A percentile compares a stretch with the other conserved stretches of the same genome.
Conservation (phyloP, 768 basidiomycete genomes). For the Suillus subluteus region DNA sequence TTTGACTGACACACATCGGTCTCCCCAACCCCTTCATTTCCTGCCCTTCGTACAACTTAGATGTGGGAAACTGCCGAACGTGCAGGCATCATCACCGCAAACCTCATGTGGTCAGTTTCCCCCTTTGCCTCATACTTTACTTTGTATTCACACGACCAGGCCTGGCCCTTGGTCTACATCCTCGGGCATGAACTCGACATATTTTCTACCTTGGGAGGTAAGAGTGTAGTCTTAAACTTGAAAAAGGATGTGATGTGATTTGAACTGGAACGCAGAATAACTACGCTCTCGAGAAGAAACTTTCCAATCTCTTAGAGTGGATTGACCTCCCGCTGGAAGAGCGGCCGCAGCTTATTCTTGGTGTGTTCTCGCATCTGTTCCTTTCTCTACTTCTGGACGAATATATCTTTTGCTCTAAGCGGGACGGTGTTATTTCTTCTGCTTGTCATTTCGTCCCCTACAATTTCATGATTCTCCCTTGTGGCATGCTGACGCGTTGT, state of each 20-base stretch:
- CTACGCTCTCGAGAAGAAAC: constrained; percentile 68
- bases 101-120: constrained; percentile 83
- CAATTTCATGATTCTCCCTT: constrained; percentile 3
- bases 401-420: not conserved
- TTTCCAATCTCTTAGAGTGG: constrained; percentile 80
- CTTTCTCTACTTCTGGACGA: not conserved
- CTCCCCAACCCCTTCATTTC: not conserved
- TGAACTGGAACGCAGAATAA: constrained; percentile 44
- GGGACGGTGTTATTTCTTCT: not conserved
- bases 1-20: not conserved
- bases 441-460: constrained; percentile 4
- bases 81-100: constrained; percentile 75
- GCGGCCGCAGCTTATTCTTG: constrained; percentile 79
- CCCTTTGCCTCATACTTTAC: not conserved
- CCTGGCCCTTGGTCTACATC: constrained; percentile 79
- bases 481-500: not conserved
- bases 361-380: constrained; percentile 39
- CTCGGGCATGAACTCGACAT: constrained; percentile 68
- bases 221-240: constrained; percentile 17
- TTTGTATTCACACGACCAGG: constrained; percentile 43
- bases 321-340: constrained; percentile 73
- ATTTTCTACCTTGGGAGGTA: constrained; percentile 81
- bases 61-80: constrained; percentile 90
- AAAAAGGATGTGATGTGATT: not conserved
- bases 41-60: constrained; percentile 38